Base-by-base conservation (phyloP, 208 protist genomes). In the Jaenimonas drosophilae region DNA sequence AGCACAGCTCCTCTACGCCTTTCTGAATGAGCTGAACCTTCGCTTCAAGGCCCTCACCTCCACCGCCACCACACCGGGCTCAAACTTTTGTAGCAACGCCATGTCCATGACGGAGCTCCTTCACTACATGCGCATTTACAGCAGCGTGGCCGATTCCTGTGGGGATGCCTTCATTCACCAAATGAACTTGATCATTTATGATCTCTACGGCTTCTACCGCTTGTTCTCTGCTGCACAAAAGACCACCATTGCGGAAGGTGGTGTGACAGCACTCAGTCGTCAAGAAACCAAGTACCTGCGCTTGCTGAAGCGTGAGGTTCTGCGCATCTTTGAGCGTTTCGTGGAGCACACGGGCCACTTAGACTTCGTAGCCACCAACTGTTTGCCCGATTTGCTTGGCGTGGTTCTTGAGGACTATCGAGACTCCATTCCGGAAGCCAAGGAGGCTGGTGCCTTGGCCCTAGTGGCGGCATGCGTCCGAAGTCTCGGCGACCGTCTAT, bases 371-470 rank as follows among this genome's bases (percentile, higher is more conserved):
- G 73, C 88, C 2, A 48, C 61, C 4, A 66, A 86, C 19, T 95
- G 97, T 37, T 73, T 99, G 37, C 96, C 97, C 3, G 78, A 92
- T 29, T 65, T 99, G 24, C 73, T 99, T 9, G 83, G 97, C 1
- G 84, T 96, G 2, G 93, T 99, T 12, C 64, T 99, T 5, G 61
- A 63, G 14, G 97, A 99, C 60, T 99, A 99, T 66, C 45, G 91
- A 39, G 70, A 75, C 26, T 83, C 71, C 11, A 49, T 92, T 14
- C 87, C 93, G 19, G 68, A 91, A 9, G 80, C 88, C 2, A 83
- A 95, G 52, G 96, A 99, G 57, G 59, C 96, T 2, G 87, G 96
- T 14, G 97, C 97, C 0, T 70, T 99, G 40, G 85, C 72, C 7
- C 63, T 98, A 12, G 83, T 95, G 14, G 73, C 83, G 11, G 70